These are phyloP conservation scores for Colletotrichum sp. DNA, from an alignment of 2,329 filamentous ascomycete species.

Conservation along the genomic window DNA sequence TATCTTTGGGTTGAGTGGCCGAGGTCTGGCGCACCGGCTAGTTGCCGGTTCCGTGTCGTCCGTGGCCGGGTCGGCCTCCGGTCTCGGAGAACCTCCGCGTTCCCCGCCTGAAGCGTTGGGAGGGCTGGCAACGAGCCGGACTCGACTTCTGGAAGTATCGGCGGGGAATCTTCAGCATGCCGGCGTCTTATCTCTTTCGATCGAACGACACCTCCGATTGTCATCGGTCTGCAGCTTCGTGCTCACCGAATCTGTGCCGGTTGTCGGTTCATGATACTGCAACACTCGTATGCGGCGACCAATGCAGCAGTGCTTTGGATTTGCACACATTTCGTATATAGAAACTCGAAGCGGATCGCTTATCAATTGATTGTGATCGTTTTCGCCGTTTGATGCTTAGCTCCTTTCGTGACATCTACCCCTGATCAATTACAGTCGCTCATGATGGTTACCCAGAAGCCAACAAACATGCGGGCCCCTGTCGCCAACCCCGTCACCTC, in stretches of 20 bases:
- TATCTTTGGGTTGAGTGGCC: neutral
- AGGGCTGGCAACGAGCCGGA: neutral
- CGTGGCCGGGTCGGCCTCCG: constrained; percentile 1
- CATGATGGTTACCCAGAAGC: neutral
- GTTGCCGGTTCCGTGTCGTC: constrained; percentile 5
- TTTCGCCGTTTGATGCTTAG: neutral
- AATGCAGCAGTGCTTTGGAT: neutral
- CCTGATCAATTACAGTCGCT: neutral
- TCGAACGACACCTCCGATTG: neutral
- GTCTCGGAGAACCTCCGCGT: constrained; percentile 1
- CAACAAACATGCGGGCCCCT: neutral
- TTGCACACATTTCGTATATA: neutral
- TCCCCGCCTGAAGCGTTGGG: neutral
- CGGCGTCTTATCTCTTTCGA: neutral
- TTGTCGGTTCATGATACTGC: neutral
- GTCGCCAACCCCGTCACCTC: neutral
- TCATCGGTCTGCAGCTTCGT: neutral
- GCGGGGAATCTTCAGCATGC: neutral
- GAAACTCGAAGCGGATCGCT: neutral
- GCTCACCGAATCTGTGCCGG: neutral
- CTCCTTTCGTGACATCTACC: neutral
- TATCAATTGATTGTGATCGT: neutral
- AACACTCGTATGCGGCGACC: neutral
- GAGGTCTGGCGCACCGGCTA: neutral
- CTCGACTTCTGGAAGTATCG: neutral